These are phyloP conservation scores for Dunaliella primolecta DNA, from an alignment of 139 green algal genomes.

Conservation along the genomic window DNA sequence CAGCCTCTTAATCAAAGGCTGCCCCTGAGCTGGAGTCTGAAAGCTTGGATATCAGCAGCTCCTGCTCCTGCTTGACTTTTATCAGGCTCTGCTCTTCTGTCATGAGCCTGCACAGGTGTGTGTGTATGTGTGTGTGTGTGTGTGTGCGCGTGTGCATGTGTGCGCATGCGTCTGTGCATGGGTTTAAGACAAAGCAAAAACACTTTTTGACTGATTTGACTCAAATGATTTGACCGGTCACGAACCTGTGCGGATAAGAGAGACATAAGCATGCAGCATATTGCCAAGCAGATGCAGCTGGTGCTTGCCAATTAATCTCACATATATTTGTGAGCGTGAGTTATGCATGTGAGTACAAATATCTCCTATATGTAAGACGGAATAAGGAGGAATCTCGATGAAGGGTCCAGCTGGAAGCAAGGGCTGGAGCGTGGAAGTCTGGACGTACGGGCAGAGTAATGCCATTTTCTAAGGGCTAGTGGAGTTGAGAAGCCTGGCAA, in stretches of 20 bases:
- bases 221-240: not conserved
- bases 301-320: no score
- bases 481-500: no score
- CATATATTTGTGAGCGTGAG: no score
- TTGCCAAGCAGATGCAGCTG: no score
- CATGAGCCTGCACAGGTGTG: conserved; percentile 39
- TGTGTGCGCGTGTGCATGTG: no score
- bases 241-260: not conserved
- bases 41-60: conserved; percentile 60
- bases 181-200: not conserved
- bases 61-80: conserved; percentile 59
- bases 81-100: conserved; percentile 60
- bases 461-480: no score
- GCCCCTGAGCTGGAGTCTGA: conserved; percentile 50
- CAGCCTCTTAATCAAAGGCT: conserved; percentile 23
- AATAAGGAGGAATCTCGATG: no score
- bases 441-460: no score
- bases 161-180: not conserved
- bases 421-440: no score
- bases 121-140: not conserved
- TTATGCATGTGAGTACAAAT: no score
- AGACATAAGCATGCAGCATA: not conserved
- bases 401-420: no score
- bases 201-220: not conserved
- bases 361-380: no score